Base-by-base conservation (phyloP, 139 green algal genomes). In the Auxenochlorella protothecoides region DNA sequence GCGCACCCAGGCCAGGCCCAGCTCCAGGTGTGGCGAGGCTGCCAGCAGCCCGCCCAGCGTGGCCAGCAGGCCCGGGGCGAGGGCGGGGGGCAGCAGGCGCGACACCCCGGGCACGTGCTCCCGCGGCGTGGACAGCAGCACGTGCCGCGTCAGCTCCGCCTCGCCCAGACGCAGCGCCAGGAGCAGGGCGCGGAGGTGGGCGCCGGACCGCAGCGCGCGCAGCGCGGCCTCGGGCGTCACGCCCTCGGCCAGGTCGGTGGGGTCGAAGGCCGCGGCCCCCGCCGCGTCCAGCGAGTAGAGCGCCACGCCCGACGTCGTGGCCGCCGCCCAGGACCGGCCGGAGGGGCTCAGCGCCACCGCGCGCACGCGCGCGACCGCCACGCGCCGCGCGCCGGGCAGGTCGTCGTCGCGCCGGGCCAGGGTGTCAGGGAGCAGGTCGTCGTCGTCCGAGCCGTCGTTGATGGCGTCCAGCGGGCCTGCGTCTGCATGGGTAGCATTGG, bases 301-400 rank as follows among this genome's bases (percentile, higher is more conserved):
- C 68, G 97, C 78, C 60, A 99, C 64, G 5, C 94, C 94, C 72
- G 96, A 89, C 2, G 93, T 97, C 4, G 89, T 95, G 15, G 91
- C 93, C 14, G 92, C 94, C 8, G 88, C 90, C 90, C 90, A 99
- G 27, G 66, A 72, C 53, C 84, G 83, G 2, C 90, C 92, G 3
- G 88, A 96, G 59, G 94, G 93, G 3, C 84, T 90, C 70, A 99
- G 86, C 9, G 86, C 77, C 5, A 98, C 76, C 59, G 79, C 85
- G 55, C 89, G 83, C 15, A 62, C 57, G 57, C 57, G 57, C 57
- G 57, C 9, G 10, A 62, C 57, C 57, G 57, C 16, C 27, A 69
- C 65, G 51, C 65, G 27, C 13, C 65, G 65, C 59, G 74, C 71
- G n/a, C 81, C 81, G 2, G 80, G 83, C 73, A 86, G 70, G 12